phyloP scores from a whole-genome alignment of 192 early-diverging fungal genomes.

The Powellomyces hirtus region DNA sequence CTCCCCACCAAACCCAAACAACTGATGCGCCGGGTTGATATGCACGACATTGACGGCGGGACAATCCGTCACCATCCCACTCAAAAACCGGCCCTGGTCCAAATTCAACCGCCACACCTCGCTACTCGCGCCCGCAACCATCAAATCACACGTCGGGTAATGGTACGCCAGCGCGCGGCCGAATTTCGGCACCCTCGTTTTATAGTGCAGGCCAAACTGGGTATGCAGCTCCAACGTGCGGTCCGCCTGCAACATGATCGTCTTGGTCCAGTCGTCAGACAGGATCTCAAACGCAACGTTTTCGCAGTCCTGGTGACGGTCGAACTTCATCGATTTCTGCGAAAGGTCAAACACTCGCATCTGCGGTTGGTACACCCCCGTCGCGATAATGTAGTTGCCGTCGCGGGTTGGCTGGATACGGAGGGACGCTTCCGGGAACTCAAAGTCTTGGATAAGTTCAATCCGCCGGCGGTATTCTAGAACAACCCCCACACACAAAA shows the following conservation, averaged over 20 bases:
- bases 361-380: conserved; percentile 96
- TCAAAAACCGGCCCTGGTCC: conserved; percentile 89
- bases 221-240: conserved; percentile 90
- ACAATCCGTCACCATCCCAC: conserved; percentile 70
- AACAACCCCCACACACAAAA: background rate
- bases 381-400: conserved; percentile 85
- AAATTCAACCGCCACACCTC: conserved; percentile 92
- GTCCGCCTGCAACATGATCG: conserved; percentile 87
- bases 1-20: conserved; percentile 87
- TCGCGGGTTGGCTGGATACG: conserved; percentile 82
- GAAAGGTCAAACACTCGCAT: conserved; percentile 90
- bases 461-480: conserved; percentile 85
- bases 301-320: conserved; percentile 91
- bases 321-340: conserved; percentile 97
- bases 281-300: conserved; percentile 79
- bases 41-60: conserved; percentile 54
- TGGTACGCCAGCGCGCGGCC: conserved; percentile 91
- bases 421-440: conserved; percentile 92
- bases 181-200: conserved; percentile 92
- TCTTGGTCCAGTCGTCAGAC: conserved; percentile 98
- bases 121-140: conserved; percentile 71
- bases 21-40: conserved; percentile 90
- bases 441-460: conserved; percentile 97
- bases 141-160: conserved; percentile 86
- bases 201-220: conserved; percentile 92